Conservation (phyloP, 176 grass and related monocot genomes). For the Oryza glaberrima region DNA sequence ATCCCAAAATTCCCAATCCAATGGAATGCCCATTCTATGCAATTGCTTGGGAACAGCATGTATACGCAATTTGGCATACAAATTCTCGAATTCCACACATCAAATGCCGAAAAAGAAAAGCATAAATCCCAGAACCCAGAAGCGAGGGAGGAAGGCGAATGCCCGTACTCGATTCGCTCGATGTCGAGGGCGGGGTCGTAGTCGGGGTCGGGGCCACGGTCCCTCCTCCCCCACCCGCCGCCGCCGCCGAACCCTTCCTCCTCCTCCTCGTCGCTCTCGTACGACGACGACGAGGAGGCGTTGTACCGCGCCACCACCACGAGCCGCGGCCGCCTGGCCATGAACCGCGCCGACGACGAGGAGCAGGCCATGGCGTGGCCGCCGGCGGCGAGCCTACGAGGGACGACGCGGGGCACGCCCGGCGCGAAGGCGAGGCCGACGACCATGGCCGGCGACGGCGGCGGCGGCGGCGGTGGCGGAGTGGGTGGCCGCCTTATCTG, state of each 20-base stretch:
- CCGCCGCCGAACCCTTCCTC: constrained; percentile 41
- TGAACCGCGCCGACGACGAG: constrained; percentile 39
- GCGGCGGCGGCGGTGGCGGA: constrained; percentile 5
- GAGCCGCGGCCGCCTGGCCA: constrained; percentile 26
- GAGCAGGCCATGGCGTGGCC: background rate
- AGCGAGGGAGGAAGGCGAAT: background rate
- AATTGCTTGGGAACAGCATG: background rate
- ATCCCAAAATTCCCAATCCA: background rate
- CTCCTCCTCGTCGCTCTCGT: constrained; percentile 26
- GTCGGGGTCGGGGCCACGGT: constrained; percentile 53
- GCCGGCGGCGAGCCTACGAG: background rate
- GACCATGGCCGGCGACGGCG: constrained; percentile 53
- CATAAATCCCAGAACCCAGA: background rate
- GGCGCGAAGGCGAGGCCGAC: constrained; percentile 46
- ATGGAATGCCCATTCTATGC: background rate
- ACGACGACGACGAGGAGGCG: constrained; percentile 17
- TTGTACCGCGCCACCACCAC: constrained; percentile 49
- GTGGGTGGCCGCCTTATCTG: constrained; percentile 48
- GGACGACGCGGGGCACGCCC: background rate
- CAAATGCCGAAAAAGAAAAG: background rate
- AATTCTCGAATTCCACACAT: background rate
- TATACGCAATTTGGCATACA: background rate
- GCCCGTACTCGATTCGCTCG: constrained; percentile 64
- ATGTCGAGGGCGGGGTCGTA: constrained; percentile 85
- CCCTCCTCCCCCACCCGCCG: constrained; percentile 32